These are phyloP conservation scores for Stachybotrys echinatus DNA, from an alignment of 2,329 filamentous ascomycete species.

Conservation along the genomic window DNA sequence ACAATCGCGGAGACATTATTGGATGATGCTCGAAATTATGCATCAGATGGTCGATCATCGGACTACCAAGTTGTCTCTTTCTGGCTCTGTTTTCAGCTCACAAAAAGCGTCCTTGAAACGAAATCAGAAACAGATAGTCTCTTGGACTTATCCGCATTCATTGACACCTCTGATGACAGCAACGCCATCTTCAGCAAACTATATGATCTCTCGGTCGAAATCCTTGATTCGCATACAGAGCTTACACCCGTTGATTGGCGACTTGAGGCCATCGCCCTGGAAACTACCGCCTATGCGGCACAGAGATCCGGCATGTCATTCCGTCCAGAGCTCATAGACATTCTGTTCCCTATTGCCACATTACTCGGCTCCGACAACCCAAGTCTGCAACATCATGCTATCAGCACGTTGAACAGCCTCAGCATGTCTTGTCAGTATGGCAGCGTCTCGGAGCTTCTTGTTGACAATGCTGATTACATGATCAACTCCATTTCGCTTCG, in stretches of 20 bases:
- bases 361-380: constrained; percentile 68
- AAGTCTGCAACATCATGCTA: constrained; percentile 71
- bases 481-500: constrained; percentile 87
- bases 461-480: constrained; percentile 93
- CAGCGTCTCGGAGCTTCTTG: constrained; percentile 71
- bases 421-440: constrained; percentile 69
- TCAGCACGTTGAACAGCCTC: constrained; percentile 77
- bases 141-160: constrained; percentile 45
- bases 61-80: constrained; percentile 63
- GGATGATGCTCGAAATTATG: constrained; percentile 52
- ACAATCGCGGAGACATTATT: constrained; percentile 62
- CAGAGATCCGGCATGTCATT: constrained; percentile 62
- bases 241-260: constrained; percentile 58
- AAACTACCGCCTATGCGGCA: constrained; percentile 73
- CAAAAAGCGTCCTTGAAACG: constrained; percentile 51
- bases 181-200: constrained; percentile 56
- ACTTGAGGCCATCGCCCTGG: constrained; percentile 72
- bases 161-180: constrained; percentile 31
- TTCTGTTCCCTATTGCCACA: constrained; percentile 88
- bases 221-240: constrained; percentile 52
- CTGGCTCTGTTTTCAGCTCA: constrained; percentile 73
- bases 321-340: constrained; percentile 80
- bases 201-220: constrained; percentile 61
- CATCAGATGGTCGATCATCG: constrained; percentile 50
- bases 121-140: constrained; percentile 60